Evolutionary conservation across 768 basidiomycete species (phyloP).

Genomic region (Leccinum obscurum): DNA sequence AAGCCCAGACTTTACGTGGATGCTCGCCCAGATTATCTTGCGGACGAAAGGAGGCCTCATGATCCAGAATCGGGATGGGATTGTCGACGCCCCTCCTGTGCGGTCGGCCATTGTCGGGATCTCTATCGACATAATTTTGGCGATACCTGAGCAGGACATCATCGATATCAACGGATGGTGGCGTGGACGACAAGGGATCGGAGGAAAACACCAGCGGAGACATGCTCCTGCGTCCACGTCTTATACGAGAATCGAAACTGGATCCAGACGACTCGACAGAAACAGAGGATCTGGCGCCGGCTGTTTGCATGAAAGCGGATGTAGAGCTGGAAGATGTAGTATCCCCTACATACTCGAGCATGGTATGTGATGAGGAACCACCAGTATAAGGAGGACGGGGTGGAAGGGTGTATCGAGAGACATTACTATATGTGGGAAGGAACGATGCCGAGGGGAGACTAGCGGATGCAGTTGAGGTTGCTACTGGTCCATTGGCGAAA

Average conservation of each 20-base stretch:
- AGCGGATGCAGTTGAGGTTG: conserved; percentile 15
- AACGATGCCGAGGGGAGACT: conserved; percentile 15
- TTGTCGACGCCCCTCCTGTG: conserved; percentile 10
- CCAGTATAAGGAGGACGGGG: conserved; percentile 22
- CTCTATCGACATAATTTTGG: neutral
- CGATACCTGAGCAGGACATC: conserved; percentile 21
- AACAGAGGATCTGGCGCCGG: conserved; percentile 11
- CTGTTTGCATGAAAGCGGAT: conserved; percentile 22
- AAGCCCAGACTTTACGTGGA: conserved; percentile 9
- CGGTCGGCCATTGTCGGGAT: conserved; percentile 3
- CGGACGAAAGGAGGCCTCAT: conserved; percentile 4
- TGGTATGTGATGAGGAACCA: conserved; percentile 15
- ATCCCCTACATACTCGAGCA: conserved; percentile 20
- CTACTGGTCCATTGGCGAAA: conserved; percentile 3
- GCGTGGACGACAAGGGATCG: conserved; percentile 13
- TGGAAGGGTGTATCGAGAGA: conserved; percentile 17
- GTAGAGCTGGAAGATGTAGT: conserved; percentile 5
- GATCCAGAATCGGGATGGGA: conserved; percentile 6
- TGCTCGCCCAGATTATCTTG: conserved; percentile 10
- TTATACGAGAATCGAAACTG: conserved; percentile 10
- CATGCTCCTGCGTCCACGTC: conserved; percentile 24
- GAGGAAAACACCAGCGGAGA: conserved; percentile 28
- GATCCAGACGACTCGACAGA: conserved; percentile 10
- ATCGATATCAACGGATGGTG: conserved; percentile 15
- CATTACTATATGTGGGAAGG: conserved; percentile 24